These are phyloP conservation scores for Lepidium africanum DNA, from an alignment of 345 rosid species.

Conservation along the genomic window DNA sequence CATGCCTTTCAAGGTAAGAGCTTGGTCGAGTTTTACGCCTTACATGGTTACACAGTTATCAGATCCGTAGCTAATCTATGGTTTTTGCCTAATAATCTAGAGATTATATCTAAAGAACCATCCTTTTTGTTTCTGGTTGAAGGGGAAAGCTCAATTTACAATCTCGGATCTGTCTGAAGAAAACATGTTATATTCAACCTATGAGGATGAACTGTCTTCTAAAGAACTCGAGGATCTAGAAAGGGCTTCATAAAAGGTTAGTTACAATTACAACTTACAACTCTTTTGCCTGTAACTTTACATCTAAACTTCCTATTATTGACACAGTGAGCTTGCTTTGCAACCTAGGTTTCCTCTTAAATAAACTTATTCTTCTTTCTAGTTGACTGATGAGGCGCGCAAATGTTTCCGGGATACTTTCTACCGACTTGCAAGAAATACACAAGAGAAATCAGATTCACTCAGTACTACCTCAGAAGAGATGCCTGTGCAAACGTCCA, in stretches of 20 bases:
- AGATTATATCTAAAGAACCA: background rate
- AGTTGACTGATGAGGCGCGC: conserved; percentile 58
- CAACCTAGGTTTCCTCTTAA: background rate
- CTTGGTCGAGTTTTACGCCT: background rate
- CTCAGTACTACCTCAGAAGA: conserved; percentile 17
- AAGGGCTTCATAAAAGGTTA: conserved; percentile 60
- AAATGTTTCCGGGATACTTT: conserved; percentile 75
- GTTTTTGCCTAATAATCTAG: background rate
- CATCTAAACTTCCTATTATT: background rate
- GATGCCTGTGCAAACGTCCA: conserved; percentile 12
- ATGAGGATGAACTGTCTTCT: conserved; percentile 29
- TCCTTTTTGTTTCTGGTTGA: background rate
- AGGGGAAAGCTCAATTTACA: conserved; percentile 18
- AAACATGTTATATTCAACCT: conserved; percentile 5
- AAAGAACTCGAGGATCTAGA: conserved; percentile 68
- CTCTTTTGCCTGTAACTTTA: background rate
- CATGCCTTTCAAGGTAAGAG: conserved; percentile 24
- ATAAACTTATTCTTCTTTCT: background rate
- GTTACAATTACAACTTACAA: no score
- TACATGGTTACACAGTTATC: background rate
- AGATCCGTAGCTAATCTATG: background rate
- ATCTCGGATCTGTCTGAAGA: conserved; percentile 26
- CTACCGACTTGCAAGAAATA: conserved; percentile 74
- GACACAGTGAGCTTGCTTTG: background rate
- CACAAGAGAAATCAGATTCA: conserved; percentile 29